phyloP scores from a whole-genome alignment of 2,329 filamentous ascomycete species.

The Cladophialophora bantiana region DNA sequence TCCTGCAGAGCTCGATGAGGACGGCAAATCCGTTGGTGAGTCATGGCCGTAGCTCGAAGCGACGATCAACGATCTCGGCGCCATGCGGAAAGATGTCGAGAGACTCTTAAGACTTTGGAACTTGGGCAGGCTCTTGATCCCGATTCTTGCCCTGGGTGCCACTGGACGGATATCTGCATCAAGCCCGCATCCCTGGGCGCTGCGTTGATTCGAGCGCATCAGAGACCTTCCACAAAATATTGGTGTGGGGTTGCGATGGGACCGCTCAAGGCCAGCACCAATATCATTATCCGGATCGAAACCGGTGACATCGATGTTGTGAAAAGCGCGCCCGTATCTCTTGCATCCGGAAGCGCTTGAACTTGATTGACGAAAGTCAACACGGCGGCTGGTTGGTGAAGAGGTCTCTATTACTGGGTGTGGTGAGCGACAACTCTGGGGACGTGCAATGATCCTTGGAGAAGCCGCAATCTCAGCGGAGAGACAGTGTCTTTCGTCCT shows the following conservation, averaged over 20 bases:
- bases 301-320: conserved; percentile 8
- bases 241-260: background rate
- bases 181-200: background rate
- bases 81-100: conserved; percentile 21
- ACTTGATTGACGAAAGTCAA: background rate
- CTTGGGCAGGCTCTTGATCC: conserved; percentile 3
- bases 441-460: conserved; percentile 10
- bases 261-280: conserved; percentile 6
- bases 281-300: conserved; percentile 28
- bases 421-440: conserved; percentile 5
- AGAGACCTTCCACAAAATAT: conserved; percentile 25
- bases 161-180: background rate
- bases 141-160: conserved; percentile 2
- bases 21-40: background rate
- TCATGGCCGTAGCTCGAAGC: background rate
- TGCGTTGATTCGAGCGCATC: conserved; percentile 12
- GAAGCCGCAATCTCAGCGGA: conserved; percentile 18
- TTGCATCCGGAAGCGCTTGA: conserved; percentile 3
- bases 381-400: background rate
- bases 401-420: conserved; percentile 12
- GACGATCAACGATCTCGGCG: conserved; percentile 2
- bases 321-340: conserved; percentile 21
- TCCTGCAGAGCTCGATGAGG: conserved; percentile 2
- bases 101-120: conserved; percentile 23
- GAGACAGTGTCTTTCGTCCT: conserved; percentile 21